Evolutionary conservation across 2,329 filamentous ascomycete species (phyloP).

Genomic region (Bipolaris cookei): DNA sequence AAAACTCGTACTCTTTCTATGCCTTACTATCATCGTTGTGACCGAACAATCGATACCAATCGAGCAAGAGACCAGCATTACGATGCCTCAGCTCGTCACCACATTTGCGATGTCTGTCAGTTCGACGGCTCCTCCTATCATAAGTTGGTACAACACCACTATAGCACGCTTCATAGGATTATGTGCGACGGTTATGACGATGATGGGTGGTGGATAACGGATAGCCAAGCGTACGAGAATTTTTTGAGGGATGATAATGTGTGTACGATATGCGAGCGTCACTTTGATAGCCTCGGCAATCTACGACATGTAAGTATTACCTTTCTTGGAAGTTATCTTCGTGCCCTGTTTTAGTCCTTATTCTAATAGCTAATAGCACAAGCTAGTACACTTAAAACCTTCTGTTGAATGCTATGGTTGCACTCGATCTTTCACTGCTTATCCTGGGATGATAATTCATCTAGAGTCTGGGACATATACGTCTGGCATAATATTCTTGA

Average conservation of each 20-base stretch:
- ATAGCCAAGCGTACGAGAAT: not conserved
- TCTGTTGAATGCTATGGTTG: constrained; percentile 20
- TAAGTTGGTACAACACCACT: not conserved
- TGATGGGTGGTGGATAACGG: not conserved
- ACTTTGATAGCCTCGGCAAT: not conserved
- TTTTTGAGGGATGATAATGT: not conserved
- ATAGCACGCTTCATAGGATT: not conserved
- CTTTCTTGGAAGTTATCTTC: not conserved
- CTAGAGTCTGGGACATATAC: constrained; percentile 25
- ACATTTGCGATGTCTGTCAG: not conserved
- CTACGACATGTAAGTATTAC: not conserved
- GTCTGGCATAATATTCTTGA: constrained; percentile 21
- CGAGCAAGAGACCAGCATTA: not conserved
- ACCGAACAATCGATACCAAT: not conserved
- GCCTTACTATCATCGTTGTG: not conserved
- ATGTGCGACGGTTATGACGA: not conserved
- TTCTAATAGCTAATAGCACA: not conserved
- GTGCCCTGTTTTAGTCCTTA: not conserved
- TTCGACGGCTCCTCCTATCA: not conserved
- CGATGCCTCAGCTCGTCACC: not conserved
- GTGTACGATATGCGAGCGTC: not conserved
- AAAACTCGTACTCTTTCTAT: not conserved
- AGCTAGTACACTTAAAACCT: not conserved
- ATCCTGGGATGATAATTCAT: constrained; percentile 22
- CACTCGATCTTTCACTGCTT: constrained; percentile 17